Evolutionary conservation across 768 basidiomycete species (phyloP).

Genomic region (Tricholoma bakamatsutake): DNA sequence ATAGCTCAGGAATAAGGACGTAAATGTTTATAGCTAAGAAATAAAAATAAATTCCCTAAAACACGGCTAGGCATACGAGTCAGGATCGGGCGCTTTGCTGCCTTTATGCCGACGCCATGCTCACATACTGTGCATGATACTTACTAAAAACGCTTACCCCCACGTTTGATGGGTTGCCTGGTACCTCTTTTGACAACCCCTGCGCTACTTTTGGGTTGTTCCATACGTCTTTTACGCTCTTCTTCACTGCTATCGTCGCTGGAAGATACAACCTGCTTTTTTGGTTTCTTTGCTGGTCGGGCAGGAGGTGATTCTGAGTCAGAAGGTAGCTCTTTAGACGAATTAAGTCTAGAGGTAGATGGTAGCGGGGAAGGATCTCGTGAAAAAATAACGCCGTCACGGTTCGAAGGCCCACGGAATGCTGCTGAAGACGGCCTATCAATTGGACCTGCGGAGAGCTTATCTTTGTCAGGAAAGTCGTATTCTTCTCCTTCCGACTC

Average conservation of each 20-base stretch:
- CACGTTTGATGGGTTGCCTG: constrained; percentile 71
- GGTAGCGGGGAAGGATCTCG: constrained; percentile 10
- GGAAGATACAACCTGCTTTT: constrained; percentile 31
- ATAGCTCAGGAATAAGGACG: not conserved
- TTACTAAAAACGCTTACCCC: constrained; percentile 64
- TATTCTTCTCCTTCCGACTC: constrained; percentile 35
- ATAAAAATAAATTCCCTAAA: not conserved
- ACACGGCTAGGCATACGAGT: not conserved
- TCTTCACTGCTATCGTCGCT: constrained; percentile 58
- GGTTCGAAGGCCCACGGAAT: constrained; percentile 1
- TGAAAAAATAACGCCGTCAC: constrained; percentile 2
- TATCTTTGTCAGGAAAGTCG: constrained; percentile 13
- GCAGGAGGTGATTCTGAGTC: constrained; percentile 52
- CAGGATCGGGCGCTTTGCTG: not conserved
- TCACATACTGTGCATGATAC: not conserved
- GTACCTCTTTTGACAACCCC: constrained; percentile 40
- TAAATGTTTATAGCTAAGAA: not conserved
- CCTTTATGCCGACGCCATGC: not conserved
- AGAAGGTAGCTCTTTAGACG: constrained; percentile 23
- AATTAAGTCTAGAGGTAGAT: constrained; percentile 18
- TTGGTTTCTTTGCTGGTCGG: constrained; percentile 45
- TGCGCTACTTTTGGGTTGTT: constrained; percentile 34
- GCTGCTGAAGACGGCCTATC: not conserved
- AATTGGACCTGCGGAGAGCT: not conserved
- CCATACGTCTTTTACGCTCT: constrained; percentile 37